These are phyloP conservation scores for Cucumis cinereus DNA, from an alignment of 306 rosid genomes.

Conservation along the genomic window DNA sequence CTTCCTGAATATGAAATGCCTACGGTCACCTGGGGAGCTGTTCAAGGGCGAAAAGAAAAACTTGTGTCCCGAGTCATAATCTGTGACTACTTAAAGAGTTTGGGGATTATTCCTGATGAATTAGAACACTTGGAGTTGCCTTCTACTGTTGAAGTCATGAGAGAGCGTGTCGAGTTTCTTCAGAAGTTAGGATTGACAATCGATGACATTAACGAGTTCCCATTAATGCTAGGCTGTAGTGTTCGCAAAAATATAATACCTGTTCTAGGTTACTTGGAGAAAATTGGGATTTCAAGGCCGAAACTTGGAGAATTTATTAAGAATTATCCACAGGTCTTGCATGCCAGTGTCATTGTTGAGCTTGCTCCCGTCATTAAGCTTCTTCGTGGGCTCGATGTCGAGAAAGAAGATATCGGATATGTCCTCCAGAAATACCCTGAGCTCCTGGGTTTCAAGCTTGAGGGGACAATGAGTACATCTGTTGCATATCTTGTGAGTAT, in stretches of 20 bases:
- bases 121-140: conserved; percentile 71
- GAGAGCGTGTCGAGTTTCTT: conserved; percentile 77
- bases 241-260: conserved; percentile 75
- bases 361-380: conserved; percentile 77
- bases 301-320: conserved; percentile 69
- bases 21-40: conserved; percentile 88
- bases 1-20: conserved; percentile 90
- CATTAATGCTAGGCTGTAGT: conserved; percentile 73
- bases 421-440: conserved; percentile 83
- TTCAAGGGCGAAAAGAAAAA: conserved; percentile 88
- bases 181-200: conserved; percentile 58
- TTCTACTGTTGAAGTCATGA: conserved; percentile 71
- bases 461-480: conserved; percentile 95
- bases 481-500: conserved; percentile 94
- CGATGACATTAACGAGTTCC: conserved; percentile 74
- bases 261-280: conserved; percentile 77
- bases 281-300: conserved; percentile 63
- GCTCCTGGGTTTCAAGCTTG: conserved; percentile 85
- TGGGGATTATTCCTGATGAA: conserved; percentile 83
- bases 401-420: conserved; percentile 72
- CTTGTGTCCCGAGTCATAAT: conserved; percentile 76
- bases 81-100: conserved; percentile 61
- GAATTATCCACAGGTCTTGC: conserved; percentile 73
- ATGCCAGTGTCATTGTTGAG: conserved; percentile 92
- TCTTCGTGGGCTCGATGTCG: conserved; percentile 90